Evolutionary conservation across 257 asterid genomes (phyloP), one percentile per base, ranked within the genome.

Genomic region (Fraxinus pennsylvanica): DNA sequence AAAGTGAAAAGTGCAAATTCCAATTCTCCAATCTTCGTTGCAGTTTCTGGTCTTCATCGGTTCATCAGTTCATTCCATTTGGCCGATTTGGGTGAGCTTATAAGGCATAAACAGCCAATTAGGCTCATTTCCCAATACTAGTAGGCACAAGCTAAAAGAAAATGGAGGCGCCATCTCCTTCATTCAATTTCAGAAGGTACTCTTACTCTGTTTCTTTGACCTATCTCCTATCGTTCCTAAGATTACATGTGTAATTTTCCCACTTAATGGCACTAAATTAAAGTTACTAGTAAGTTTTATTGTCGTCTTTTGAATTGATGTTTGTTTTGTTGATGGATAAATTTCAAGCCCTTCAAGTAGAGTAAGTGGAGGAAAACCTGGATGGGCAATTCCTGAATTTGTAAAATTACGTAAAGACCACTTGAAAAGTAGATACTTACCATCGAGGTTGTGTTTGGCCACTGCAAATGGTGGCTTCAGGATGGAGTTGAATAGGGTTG

Each of bases 401-500:
- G 69, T 88, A 85, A 91, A 88, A 80, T 85, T 92, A 79, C 89
- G 57, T 15, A 65, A 67, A 68, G 76, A 57, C 79, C 85, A 88
- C 79, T 78, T 71, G 77, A 86, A 80, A 77, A 79, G 36, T 80
- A 84, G 79, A 72, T 76, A 84, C 83, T 83, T 83, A 76, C 81
- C 82, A 8, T 80, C 87, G 21, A 84, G 86, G 74, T 75, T 87
- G 87, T 85, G 96, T 85, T 74, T 90, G 87, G 92, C 92, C 87
- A 80, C 91, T 75, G 86, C 81, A 73, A 88, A 78, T 79, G 94
- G 91, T 85, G 96, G 89, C 54, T 74, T 82, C 76, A 80, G 90
- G 87, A 87, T 83, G 80, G 82, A 81, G 75, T 72, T 73, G 2
- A 78, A 78, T 15, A 86, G 91, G 52, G 89, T 91, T 70, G 89